Conservation (phyloP, 176 grass and related monocot species). For the Aegilops speltoides region DNA sequence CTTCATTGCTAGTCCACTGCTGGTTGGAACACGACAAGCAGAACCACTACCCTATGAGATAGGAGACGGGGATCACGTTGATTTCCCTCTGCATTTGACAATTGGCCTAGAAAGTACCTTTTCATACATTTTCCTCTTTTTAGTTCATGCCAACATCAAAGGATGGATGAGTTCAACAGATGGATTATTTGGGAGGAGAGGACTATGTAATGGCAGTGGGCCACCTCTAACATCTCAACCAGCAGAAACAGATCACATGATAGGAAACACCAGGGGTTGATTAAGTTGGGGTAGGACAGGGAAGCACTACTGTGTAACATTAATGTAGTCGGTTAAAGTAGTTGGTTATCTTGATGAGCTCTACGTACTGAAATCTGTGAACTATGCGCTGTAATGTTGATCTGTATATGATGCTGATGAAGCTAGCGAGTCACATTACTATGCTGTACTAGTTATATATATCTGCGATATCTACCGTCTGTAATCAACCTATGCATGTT, state of each 20-base stretch:
- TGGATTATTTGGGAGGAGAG: neutral
- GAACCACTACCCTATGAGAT: neutral
- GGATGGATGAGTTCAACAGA: neutral
- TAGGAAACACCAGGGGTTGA: neutral
- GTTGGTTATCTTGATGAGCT: neutral
- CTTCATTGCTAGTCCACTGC: neutral
- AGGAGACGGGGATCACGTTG: neutral
- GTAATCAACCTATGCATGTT: neutral
- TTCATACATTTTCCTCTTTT: neutral
- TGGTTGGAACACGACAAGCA: neutral
- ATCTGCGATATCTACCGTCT: neutral
- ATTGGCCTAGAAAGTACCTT: neutral
- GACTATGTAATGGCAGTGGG: neutral
- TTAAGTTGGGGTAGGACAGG: neutral
- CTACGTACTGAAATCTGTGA: neutral
- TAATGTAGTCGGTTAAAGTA: conserved; percentile 9
- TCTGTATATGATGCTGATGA: neutral
- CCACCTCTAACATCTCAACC: neutral
- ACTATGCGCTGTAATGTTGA: neutral
- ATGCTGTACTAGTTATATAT: neutral
- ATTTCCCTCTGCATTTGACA: conserved; percentile 3
- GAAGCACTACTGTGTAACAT: neutral
- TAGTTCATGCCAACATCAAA: neutral
- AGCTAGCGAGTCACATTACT: neutral
- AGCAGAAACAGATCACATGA: neutral